Evolutionary conservation across 352 stramenopile species (phyloP).

Genomic region (Globisporangium alternatum): DNA sequence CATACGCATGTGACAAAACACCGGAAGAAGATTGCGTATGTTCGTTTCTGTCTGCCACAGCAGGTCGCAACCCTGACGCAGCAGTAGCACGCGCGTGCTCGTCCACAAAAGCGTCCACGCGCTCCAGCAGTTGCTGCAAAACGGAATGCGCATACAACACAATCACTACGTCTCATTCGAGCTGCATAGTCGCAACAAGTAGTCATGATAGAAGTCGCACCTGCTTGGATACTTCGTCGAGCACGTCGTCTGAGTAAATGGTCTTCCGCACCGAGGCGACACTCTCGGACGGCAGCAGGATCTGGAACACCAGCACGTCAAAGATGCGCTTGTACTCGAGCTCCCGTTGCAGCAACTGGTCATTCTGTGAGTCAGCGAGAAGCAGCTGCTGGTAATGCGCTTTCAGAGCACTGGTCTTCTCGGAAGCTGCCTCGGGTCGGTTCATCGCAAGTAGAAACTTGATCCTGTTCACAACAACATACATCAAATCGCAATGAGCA

Average conservation of each 20-base stretch:
- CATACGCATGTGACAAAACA: background rate
- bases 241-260: slow-evolving; percentile 31
- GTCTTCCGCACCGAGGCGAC: slow-evolving; percentile 29
- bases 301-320: slow-evolving; percentile 45
- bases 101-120: slow-evolving; percentile 27
- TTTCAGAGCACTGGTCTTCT: slow-evolving; percentile 29
- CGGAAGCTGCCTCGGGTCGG: slow-evolving; percentile 24
- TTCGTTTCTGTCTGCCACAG: slow-evolving; percentile 8
- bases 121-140: slow-evolving; percentile 28
- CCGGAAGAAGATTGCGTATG: slow-evolving; percentile 6
- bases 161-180: background rate
- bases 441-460: slow-evolving; percentile 71
- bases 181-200: no score
- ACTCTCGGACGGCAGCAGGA: slow-evolving; percentile 44
- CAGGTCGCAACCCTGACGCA: background rate
- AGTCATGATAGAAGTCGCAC: slow-evolving; percentile 13
- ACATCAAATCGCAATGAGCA: background rate
- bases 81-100: slow-evolving; percentile 3
- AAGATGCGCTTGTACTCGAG: slow-evolving; percentile 28
- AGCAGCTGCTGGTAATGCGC: background rate
- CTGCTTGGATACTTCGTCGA: slow-evolving; percentile 47
- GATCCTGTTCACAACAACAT: slow-evolving; percentile 23
- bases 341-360: slow-evolving; percentile 1
- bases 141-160: background rate
- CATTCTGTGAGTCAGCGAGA: background rate